Percentiles rank a stretch among this genome's conserved stretches.
Evolutionary conservation across 2,329 filamentous ascomycete genomes (phyloP).

Genomic region (Penicillium sp.): DNA sequence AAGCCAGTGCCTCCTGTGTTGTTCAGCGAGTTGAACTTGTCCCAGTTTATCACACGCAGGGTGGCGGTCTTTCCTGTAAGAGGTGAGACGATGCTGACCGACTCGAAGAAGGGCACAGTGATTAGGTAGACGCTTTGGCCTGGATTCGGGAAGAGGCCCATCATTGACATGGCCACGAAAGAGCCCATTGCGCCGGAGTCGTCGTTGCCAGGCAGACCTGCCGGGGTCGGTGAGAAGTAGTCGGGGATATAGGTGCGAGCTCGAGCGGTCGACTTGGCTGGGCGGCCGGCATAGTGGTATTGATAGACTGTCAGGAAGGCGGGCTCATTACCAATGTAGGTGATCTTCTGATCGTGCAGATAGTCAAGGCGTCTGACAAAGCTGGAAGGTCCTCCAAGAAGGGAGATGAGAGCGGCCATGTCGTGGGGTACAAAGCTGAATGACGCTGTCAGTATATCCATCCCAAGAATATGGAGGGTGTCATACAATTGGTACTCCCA

Average conservation of each 20-base stretch:
- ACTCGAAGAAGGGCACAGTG: constrained; percentile 60
- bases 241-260: constrained; percentile 60
- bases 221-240: constrained; percentile 53
- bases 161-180: constrained; percentile 61
- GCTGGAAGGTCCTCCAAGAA: constrained; percentile 53
- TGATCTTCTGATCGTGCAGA: constrained; percentile 58
- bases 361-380: constrained; percentile 59
- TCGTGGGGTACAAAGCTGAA: constrained; percentile 50
- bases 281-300: constrained; percentile 63
- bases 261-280: constrained; percentile 46
- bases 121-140: constrained; percentile 66
- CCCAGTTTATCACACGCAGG: constrained; percentile 52
- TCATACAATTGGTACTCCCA: constrained; percentile 47
- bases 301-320: constrained; percentile 60
- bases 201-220: constrained; percentile 62
- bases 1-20: constrained; percentile 53
- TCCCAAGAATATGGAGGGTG: constrained; percentile 34
- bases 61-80: constrained; percentile 57
- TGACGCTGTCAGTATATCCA: constrained; percentile 43
- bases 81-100: constrained; percentile 54
- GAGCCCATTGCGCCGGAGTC: constrained; percentile 64
- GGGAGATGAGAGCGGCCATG: constrained; percentile 51
- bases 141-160: constrained; percentile 63
- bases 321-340: constrained; percentile 62
- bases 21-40: constrained; percentile 43